Evolutionary conservation across 2,329 filamentous ascomycete genomes (phyloP).

Genomic region (Phaeosphaeriaceae sp.): DNA sequence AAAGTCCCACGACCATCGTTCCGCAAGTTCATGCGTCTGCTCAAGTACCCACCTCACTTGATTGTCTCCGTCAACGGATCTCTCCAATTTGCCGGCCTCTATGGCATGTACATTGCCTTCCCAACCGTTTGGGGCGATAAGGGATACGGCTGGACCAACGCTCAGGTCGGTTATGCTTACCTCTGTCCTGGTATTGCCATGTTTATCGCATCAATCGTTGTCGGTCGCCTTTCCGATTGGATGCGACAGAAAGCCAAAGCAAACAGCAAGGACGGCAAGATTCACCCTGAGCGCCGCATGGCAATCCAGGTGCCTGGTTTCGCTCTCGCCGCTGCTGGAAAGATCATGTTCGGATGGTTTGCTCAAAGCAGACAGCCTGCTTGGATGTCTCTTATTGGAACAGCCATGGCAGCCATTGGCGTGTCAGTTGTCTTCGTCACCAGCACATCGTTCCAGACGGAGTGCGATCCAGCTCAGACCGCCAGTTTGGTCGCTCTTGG

Average conservation of each 20-base stretch:
- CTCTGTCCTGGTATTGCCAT: slow-evolving; percentile 45
- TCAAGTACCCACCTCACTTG: slow-evolving; percentile 36
- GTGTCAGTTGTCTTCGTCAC: slow-evolving; percentile 51
- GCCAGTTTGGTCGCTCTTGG: slow-evolving; percentile 52
- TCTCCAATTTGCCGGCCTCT: slow-evolving; percentile 36
- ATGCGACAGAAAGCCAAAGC: slow-evolving; percentile 35
- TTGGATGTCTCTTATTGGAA: slow-evolving; percentile 20
- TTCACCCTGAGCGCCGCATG: slow-evolving; percentile 50
- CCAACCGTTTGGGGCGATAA: slow-evolving; percentile 28
- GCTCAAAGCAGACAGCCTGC: slow-evolving; percentile 32
- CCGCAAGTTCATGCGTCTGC: slow-evolving; percentile 29
- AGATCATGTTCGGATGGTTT: slow-evolving; percentile 54
- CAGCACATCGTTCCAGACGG: slow-evolving; percentile 52
- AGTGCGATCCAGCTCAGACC: slow-evolving; percentile 49
- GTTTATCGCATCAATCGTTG: slow-evolving; percentile 46
- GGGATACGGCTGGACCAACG: slow-evolving; percentile 45
- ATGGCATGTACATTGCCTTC: slow-evolving; percentile 35
- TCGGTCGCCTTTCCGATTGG: slow-evolving; percentile 51
- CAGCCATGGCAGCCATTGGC: slow-evolving; percentile 48
- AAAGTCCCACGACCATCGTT: slow-evolving; percentile 32
- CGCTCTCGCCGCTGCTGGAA: slow-evolving; percentile 47
- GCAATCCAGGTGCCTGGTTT: slow-evolving; percentile 51
- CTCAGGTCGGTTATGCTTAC: slow-evolving; percentile 47
- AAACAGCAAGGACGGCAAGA: slow-evolving; percentile 28
- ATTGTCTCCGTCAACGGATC: slow-evolving; percentile 39